Evolutionary conservation across 331 rosid genomes (phyloP).

Genomic region (Malus hybrid): DNA sequence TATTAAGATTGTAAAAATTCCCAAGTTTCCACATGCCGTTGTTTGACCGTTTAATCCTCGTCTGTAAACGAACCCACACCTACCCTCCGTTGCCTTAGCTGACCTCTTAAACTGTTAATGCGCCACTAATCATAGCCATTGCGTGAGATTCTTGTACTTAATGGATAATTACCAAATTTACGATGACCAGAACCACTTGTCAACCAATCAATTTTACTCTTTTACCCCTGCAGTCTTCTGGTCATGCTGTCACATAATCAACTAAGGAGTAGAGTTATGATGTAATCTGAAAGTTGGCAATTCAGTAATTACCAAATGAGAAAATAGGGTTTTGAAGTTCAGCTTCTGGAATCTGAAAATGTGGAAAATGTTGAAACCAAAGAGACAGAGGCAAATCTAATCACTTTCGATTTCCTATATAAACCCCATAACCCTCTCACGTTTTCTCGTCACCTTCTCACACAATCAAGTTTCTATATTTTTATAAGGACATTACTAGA

Average conservation of each 20-base stretch:
- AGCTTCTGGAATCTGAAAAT: background rate
- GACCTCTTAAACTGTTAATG: background rate
- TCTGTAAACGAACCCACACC: background rate
- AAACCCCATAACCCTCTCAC: background rate
- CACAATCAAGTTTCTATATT: background rate
- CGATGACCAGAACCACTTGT: background rate
- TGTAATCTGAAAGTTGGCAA: background rate
- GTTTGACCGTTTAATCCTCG: background rate
- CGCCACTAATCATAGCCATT: background rate
- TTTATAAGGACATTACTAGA: background rate
- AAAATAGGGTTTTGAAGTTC: background rate
- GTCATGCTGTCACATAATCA: background rate
- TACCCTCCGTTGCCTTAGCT: background rate
- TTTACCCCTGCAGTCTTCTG: background rate
- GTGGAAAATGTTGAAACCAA: slow-evolving; percentile 3
- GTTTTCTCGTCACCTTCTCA: slow-evolving; percentile 1
- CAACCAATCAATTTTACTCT: background rate
- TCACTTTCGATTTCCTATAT: background rate
- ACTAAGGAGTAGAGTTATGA: background rate
- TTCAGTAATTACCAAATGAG: background rate
- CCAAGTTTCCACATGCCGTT: too few relatives aligned
- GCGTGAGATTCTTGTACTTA: background rate
- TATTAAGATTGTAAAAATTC: too few relatives aligned
- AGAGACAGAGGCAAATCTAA: background rate
- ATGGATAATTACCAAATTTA: slow-evolving; percentile 8